phyloP scores from a whole-genome alignment of 208 protist species.

The Acanthamoeba royreba region DNA sequence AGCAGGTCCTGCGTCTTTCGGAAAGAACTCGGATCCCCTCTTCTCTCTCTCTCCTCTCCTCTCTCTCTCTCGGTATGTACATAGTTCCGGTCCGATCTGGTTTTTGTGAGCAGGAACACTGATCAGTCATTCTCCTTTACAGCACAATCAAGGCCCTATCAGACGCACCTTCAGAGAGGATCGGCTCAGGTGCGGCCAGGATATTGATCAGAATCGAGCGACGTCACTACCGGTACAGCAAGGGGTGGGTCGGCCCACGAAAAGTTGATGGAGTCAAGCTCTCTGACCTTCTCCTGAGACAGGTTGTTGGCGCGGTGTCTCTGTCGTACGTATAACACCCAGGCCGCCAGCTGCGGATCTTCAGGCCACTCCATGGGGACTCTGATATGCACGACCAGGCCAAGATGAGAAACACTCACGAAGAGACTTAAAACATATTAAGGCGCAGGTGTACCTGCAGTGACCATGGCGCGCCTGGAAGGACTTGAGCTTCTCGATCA shows the following conservation, averaged over 20 bases:
- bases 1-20: no score
- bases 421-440: neutral
- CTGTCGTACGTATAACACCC: conserved; percentile 1
- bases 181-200: neutral
- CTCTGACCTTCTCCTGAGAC: neutral
- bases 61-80: no score
- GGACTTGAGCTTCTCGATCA: conserved; percentile 14
- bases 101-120: no score
- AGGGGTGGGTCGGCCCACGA: neutral
- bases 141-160: no score
- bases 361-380: neutral
- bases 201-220: neutral
- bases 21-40: no score
- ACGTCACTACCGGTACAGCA: neutral
- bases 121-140: no score
- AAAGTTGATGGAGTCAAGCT: neutral
- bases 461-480: neutral
- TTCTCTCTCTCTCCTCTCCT: no score
- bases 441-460: neutral
- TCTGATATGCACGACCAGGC: no score
- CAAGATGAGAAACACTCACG: neutral
- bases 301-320: neutral
- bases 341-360: neutral
- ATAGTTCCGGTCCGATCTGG: no score
- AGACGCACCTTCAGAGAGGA: no score